Conservation (phyloP, 768 basidiomycete species). For the Suillus spraguei region DNA sequence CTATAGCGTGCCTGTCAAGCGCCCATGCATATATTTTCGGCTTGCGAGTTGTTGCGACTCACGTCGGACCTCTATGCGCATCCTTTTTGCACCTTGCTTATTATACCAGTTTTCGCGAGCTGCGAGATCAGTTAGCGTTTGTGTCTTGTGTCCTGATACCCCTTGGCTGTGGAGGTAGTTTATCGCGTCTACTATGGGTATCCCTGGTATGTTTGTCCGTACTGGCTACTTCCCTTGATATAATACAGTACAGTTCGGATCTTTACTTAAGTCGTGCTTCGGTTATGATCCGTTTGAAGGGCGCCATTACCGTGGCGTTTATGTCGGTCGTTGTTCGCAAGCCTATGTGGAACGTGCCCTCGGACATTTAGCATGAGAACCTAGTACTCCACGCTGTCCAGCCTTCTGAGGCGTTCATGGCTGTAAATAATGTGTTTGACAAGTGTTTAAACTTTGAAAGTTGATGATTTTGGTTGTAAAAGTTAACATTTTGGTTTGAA, state of each 20-base stretch:
- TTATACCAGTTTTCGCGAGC: constrained; percentile 34
- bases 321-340: constrained; percentile 11
- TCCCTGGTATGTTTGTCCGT: constrained; percentile 24
- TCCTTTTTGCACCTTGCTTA: constrained; percentile 22
- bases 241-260: constrained; percentile 28
- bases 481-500: background rate
- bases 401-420: no score
- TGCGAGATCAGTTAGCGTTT: constrained; percentile 11
- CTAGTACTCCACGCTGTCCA: constrained; percentile 2
- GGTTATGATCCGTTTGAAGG: constrained; percentile 2
- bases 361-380: constrained; percentile 1
- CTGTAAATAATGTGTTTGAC: background rate
- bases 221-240: constrained; percentile 22
- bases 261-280: constrained; percentile 10
- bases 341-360: background rate
- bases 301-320: constrained; percentile 4
- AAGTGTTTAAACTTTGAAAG: no score
- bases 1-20: constrained; percentile 47
- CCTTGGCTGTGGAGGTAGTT: constrained; percentile 29
- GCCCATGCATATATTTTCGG: constrained; percentile 9
- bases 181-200: constrained; percentile 38
- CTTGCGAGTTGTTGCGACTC: constrained; percentile 16
- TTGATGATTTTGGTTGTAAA: background rate
- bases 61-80: constrained; percentile 5
- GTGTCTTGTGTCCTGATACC: constrained; percentile 29